Evolutionary conservation across 257 asterid genomes (phyloP).

Genomic region (Gentiana dahurica): DNA sequence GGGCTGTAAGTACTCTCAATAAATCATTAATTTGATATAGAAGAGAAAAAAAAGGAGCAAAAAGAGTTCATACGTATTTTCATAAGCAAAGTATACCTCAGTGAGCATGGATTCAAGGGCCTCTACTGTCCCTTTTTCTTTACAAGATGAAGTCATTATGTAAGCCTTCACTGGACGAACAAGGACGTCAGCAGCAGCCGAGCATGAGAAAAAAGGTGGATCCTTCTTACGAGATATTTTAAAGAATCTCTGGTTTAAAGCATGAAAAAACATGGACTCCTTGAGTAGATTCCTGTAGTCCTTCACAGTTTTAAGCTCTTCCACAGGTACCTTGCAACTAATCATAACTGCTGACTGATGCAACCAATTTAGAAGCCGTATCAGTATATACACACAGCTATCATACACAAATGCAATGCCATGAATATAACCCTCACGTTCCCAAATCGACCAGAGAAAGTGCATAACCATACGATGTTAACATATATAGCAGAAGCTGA

Average conservation of each 20-base stretch:
- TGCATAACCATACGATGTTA: conserved; percentile 1
- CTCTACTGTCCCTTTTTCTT: conserved; percentile 72
- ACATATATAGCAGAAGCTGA: conserved; percentile 1
- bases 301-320: conserved; percentile 69
- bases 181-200: conserved; percentile 86
- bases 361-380: conserved; percentile 17
- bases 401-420: background rate
- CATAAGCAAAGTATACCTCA: conserved; percentile 45
- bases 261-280: conserved; percentile 94
- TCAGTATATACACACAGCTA: background rate
- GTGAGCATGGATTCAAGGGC: conserved; percentile 87
- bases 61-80: conserved; percentile 6
- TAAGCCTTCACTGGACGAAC: conserved; percentile 76
- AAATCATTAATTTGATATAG: no score
- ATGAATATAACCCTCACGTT: conserved; percentile 3
- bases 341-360: conserved; percentile 94
- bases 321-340: conserved; percentile 77
- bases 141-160: conserved; percentile 86
- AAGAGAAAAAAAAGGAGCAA: conserved; percentile 17
- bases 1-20: no score
- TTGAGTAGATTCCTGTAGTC: conserved; percentile 78
- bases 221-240: conserved; percentile 82
- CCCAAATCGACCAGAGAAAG: background rate
- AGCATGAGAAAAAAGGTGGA: conserved; percentile 90
- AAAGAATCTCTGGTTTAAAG: conserved; percentile 88